These are phyloP conservation scores for Vanderwaltozyma yarrowii DNA, from an alignment of 805 yeast species.

Conservation along the genomic window DNA sequence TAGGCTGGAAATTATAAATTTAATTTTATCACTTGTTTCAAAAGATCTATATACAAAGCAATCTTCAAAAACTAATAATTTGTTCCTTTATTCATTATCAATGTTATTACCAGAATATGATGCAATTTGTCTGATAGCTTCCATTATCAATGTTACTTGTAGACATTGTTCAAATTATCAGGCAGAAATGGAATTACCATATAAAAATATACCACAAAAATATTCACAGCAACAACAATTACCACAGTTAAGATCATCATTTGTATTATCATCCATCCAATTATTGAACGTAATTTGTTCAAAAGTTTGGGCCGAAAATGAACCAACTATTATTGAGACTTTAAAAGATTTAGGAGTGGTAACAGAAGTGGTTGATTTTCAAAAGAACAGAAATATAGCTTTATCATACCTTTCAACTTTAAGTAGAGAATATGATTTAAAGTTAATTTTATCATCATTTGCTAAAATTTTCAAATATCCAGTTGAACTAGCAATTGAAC, in stretches of 20 bases:
- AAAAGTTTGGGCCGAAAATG: conserved; percentile 1
- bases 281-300: conserved; percentile 42
- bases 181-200: conserved; percentile 22
- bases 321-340: background rate
- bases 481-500: conserved; percentile 30
- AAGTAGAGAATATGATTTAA: conserved; percentile 44
- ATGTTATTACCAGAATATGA: conserved; percentile 35
- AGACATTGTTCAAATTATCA: conserved; percentile 35
- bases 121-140: conserved; percentile 47
- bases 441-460: conserved; percentile 38
- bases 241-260: conserved; percentile 29
- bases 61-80: conserved; percentile 32
- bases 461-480: conserved; percentile 40
- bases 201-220: conserved; percentile 8
- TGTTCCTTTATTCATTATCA: conserved; percentile 47
- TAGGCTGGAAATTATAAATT: conserved; percentile 55
- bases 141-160: conserved; percentile 55
- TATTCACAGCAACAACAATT: conserved; percentile 14
- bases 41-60: conserved; percentile 41
- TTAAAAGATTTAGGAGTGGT: background rate
- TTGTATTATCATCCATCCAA: conserved; percentile 50
- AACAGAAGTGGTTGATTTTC: background rate
- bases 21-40: conserved; percentile 53
- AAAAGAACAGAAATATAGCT: background rate
- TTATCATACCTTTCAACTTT: conserved; percentile 37